These are phyloP conservation scores for Flaveria sonorensis DNA, from an alignment of 129 eudicot species.

Conservation along the genomic window DNA sequence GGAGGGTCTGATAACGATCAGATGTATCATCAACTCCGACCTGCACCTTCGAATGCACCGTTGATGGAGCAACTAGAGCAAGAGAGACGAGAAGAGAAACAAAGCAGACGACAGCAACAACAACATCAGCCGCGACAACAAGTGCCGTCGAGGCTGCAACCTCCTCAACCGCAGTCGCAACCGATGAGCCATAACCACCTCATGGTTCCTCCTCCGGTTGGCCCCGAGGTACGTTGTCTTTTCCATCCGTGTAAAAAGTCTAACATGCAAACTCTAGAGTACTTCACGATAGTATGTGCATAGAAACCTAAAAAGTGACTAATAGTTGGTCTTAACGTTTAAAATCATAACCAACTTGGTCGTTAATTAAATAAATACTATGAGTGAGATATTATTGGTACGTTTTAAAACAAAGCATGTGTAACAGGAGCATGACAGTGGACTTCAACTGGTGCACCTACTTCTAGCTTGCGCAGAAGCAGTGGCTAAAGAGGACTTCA, in stretches of 20 bases:
- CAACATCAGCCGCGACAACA: constrained; percentile 36
- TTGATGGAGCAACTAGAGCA: constrained; percentile 59
- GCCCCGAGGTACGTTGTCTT: constrained; percentile 49
- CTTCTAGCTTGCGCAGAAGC: constrained; percentile 92
- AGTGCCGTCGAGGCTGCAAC: constrained; percentile 41
- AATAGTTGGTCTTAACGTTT: too few relatives aligned
- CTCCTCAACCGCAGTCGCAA: constrained; percentile 35
- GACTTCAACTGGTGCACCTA: constrained; percentile 80
- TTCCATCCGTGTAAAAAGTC: background rate
- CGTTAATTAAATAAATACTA: too few relatives aligned
- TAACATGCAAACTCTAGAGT: too few relatives aligned
- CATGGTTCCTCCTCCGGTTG: constrained; percentile 62
- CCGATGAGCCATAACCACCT: constrained; percentile 47
- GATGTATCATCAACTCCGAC: constrained; percentile 35
- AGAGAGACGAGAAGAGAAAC: constrained; percentile 69
- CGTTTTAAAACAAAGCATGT: background rate
- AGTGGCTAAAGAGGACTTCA: constrained; percentile 79
- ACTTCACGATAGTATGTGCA: background rate
- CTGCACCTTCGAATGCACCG: constrained; percentile 38
- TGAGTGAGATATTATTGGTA: too few relatives aligned
- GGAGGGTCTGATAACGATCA: constrained; percentile 29
- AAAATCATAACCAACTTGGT: too few relatives aligned
- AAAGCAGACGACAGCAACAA: constrained; percentile 36
- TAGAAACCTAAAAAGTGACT: background rate
- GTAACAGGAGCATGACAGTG: constrained; percentile 79